A percentile compares a stretch with the other conserved stretches of the same genome.
phyloP scores from a whole-genome alignment of 805 yeast species.

The Suhomyces tanzawaensis region DNA sequence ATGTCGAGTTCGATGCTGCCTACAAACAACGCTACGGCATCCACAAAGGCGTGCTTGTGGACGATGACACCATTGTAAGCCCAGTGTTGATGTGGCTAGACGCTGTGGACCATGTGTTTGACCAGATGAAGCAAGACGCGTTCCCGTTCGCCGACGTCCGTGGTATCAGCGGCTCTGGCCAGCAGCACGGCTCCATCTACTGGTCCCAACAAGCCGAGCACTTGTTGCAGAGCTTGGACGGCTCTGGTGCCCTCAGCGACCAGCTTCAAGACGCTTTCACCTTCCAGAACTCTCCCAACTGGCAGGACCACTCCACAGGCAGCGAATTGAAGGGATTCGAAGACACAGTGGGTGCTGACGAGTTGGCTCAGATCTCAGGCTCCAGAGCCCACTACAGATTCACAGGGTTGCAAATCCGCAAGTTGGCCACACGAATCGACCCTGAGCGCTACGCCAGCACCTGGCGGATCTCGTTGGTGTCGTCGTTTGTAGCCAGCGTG shows the following conservation, averaged over 20 bases:
- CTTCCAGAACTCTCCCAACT: constrained; percentile 71
- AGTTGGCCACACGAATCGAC: constrained; percentile 53
- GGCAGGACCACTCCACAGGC: constrained; percentile 93
- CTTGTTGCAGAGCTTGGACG: constrained; percentile 38
- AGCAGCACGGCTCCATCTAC: constrained; percentile 88
- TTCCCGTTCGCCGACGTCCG: constrained; percentile 60
- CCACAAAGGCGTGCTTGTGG: constrained; percentile 66
- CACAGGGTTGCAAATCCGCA: constrained; percentile 89
- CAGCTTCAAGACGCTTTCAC: constrained; percentile 58
- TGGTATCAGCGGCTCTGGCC: constrained; percentile 82
- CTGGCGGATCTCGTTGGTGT: constrained; percentile 65
- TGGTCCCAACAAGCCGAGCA: constrained; percentile 57
- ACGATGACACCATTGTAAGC: constrained; percentile 59
- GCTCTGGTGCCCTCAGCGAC: constrained; percentile 18
- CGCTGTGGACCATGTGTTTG: constrained; percentile 66
- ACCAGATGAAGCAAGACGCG: constrained; percentile 43
- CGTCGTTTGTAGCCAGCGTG: constrained; percentile 73
- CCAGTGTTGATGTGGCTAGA: constrained; percentile 93
- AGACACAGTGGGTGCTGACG: constrained; percentile 54
- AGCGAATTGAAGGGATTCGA: constrained; percentile 65
- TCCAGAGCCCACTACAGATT: constrained; percentile 86
- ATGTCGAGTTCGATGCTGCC: constrained; percentile 71
- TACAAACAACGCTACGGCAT: constrained; percentile 57
- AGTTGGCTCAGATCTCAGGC: constrained; percentile 70
- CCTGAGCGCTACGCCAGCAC: constrained; percentile 57